Conservation (phyloP, 768 basidiomycete species). For the Phanerochaete sordida region DNA sequence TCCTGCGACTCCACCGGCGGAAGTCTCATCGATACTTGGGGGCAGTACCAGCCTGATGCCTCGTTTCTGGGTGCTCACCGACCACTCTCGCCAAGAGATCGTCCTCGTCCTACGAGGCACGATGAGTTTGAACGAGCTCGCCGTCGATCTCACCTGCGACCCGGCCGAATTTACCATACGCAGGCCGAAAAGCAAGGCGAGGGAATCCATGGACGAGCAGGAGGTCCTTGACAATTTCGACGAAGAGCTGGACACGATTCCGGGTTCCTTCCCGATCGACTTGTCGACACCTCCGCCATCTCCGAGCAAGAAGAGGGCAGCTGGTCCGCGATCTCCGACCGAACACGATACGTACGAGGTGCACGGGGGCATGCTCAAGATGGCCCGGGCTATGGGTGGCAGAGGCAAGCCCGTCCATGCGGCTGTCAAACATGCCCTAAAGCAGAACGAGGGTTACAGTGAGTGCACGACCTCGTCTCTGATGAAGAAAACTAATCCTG, state of each 20-base stretch:
- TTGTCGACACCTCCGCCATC: slow-evolving; percentile 17
- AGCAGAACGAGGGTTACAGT: slow-evolving; percentile 72
- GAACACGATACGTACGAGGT: slow-evolving; percentile 49
- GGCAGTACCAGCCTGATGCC: slow-evolving; percentile 70
- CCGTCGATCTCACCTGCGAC: slow-evolving; percentile 82
- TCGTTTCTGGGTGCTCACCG: slow-evolving; percentile 82
- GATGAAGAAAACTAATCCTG: neutral
- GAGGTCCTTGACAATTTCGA: slow-evolving; percentile 15
- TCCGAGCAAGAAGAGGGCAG: neutral
- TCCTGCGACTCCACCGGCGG: neutral
- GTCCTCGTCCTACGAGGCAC: slow-evolving; percentile 68
- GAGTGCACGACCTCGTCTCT: slow-evolving; percentile 24
- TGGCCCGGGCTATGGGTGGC: slow-evolving; percentile 78
- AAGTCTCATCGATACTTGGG: slow-evolving; percentile 8
- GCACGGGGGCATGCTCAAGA: slow-evolving; percentile 77
- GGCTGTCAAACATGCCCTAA: slow-evolving; percentile 67
- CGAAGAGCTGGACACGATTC: slow-evolving; percentile 23
- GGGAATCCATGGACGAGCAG: slow-evolving; percentile 1
- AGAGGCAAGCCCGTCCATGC: slow-evolving; percentile 73
- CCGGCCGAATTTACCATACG: slow-evolving; percentile 55
- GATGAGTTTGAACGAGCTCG: slow-evolving; percentile 84
- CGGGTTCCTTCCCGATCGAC: slow-evolving; percentile 24
- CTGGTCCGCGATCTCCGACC: slow-evolving; percentile 8
- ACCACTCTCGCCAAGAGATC: slow-evolving; percentile 69
- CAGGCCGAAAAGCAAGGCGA: neutral